phyloP scores from a whole-genome alignment of 2,329 filamentous ascomycete species.

The Cercospora nicotianae region DNA sequence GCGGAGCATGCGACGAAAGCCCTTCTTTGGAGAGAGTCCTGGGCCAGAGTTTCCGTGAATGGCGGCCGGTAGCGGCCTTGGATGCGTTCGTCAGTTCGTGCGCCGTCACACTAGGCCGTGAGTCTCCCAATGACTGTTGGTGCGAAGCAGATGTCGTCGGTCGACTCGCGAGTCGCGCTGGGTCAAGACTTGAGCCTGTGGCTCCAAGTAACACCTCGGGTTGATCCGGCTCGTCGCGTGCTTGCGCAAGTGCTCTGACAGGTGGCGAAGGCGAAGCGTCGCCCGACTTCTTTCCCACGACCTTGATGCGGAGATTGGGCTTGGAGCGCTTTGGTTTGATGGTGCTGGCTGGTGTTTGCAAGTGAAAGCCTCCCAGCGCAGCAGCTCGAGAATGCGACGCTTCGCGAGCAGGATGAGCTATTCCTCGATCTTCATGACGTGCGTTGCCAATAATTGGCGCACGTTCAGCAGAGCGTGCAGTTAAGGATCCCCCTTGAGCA shows the following conservation, averaged over 20 bases:
- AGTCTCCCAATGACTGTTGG: conserved; percentile 14
- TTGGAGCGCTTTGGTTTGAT: conserved; percentile 12
- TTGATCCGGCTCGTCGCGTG: conserved; percentile 2
- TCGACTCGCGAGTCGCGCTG: conserved; percentile 3
- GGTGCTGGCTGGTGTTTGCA: not conserved
- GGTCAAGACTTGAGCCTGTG: conserved; percentile 1
- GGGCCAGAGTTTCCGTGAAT: conserved; percentile 6
- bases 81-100: conserved; percentile 15
- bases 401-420: not conserved
- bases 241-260: conserved; percentile 28
- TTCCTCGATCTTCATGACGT: not conserved
- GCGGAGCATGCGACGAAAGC: not conserved
- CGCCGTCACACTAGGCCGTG: conserved; percentile 10
- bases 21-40: conserved; percentile 2
- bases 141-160: conserved; percentile 9
- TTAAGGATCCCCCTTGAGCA: conserved; percentile 12
- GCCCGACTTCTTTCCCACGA: conserved; percentile 9
- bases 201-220: not conserved
- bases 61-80: conserved; percentile 1
- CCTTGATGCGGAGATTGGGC: conserved; percentile 25
- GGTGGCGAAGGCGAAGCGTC: conserved; percentile 24
- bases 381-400: not conserved
- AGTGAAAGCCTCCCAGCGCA: not conserved
- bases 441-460: conserved; percentile 6
- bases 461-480: not conserved